Percentiles rank a stretch among this genome's conserved stretches.
Conservation (phyloP, 1,284 basidiomycete species). For the Cryptococcus sp. region DNA sequence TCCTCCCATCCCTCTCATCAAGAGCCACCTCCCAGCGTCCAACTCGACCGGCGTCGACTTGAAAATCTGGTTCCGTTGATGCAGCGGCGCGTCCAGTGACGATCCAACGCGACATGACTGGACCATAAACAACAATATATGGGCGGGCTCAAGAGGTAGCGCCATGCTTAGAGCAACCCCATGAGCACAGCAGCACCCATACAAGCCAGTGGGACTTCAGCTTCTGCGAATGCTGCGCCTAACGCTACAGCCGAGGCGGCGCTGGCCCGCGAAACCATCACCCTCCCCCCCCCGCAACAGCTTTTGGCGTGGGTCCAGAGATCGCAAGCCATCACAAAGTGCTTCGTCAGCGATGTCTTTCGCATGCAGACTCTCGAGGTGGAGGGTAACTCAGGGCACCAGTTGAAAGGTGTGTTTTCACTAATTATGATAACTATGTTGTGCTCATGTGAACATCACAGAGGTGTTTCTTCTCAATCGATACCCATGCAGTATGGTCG, state of each 20-base stretch:
- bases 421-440: no score
- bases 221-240: neutral
- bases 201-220: neutral
- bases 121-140: constrained; percentile 1
- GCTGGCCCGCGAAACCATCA: neutral
- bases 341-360: constrained; percentile 37
- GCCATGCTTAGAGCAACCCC: neutral
- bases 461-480: constrained; percentile 39
- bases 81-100: no score
- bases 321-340: constrained; percentile 38
- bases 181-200: constrained; percentile 2
- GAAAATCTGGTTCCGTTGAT: no score
- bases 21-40: no score
- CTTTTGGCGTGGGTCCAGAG: constrained; percentile 39
- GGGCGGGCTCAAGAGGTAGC: neutral
- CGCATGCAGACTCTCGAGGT: constrained; percentile 17
- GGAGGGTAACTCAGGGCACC: neutral
- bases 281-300: constrained; percentile 19
- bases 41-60: neutral
- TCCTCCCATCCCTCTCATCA: no score
- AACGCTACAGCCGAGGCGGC: neutral
- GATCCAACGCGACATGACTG: no score
- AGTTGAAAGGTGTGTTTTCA: no score
- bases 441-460: constrained; percentile 4
- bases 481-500: constrained; percentile 38